These are phyloP conservation scores for Claviceps pazoutovae DNA, from an alignment of 2,329 filamentous ascomycete species.

Conservation along the genomic window DNA sequence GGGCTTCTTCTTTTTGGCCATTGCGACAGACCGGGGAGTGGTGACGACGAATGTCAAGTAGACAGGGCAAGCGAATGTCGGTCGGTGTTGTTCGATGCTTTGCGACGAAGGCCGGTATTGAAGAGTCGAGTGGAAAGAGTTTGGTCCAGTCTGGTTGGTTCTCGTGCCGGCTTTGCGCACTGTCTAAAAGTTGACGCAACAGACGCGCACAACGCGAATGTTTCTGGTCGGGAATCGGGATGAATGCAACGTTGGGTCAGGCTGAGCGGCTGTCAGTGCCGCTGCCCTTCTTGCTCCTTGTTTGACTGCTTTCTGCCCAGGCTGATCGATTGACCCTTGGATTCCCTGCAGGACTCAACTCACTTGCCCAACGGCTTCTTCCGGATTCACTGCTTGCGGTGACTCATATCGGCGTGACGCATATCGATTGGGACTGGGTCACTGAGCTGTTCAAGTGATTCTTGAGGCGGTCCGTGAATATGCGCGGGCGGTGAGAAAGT, in stretches of 20 bases:
- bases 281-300: no score
- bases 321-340: no score
- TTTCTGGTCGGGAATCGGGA: no score
- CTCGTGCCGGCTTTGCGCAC: not conserved
- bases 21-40: slow-evolving; percentile 19
- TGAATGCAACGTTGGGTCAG: no score
- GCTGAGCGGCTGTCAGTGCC: no score
- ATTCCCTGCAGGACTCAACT: no score
- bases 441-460: not conserved
- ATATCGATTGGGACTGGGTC: not conserved
- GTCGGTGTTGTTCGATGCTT: not conserved
- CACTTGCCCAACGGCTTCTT: not conserved
- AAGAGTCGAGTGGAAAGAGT: not conserved
- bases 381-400: not conserved
- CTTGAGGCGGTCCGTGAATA: not conserved
- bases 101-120: not conserved
- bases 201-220: no score
- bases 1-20: slow-evolving; percentile 92
- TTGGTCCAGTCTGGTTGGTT: not conserved
- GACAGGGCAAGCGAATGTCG: not conserved
- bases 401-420: not conserved
- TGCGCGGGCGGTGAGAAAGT: no score
- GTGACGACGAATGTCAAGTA: not conserved
- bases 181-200: no score
- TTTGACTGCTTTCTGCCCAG: no score